Conservation (phyloP, 2,329 filamentous ascomycete genomes). For the Penicillium digitatum region DNA sequence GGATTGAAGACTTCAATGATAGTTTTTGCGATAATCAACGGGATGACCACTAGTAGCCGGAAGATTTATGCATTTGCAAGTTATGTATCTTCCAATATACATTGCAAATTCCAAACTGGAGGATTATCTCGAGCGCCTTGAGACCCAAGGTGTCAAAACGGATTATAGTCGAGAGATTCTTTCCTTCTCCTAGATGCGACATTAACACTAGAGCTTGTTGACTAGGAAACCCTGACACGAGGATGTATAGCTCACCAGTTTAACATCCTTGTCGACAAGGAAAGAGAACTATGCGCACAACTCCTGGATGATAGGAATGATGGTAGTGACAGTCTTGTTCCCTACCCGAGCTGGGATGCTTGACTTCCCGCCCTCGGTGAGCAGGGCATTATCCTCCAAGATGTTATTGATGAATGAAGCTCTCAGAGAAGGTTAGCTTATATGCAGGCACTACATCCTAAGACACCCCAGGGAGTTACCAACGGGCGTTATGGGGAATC, state of each 20-base stretch:
- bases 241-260: constrained; percentile 26
- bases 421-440: neutral
- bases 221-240: neutral
- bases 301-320: constrained; percentile 31
- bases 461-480: neutral
- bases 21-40: too few relatives aligned
- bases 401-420: constrained; percentile 36
- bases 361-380: constrained; percentile 3
- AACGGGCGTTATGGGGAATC: constrained; percentile 20
- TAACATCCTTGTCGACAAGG: constrained; percentile 36
- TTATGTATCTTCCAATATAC: too few relatives aligned
- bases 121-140: constrained; percentile 71
- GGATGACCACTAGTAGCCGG: too few relatives aligned
- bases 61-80: too few relatives aligned
- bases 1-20: too few relatives aligned
- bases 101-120: constrained; percentile 44
- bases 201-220: neutral
- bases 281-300: constrained; percentile 35
- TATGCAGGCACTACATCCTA: neutral
- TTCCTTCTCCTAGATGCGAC: constrained; percentile 43
- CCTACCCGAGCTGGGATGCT: constrained; percentile 17
- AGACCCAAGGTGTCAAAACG: constrained; percentile 66
- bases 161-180: constrained; percentile 54
- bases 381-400: constrained; percentile 37
- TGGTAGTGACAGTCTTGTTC: constrained; percentile 35